Evolutionary conservation across 2,329 filamentous ascomycete species (phyloP).

Genomic region (Colletotrichum chrysophilum): DNA sequence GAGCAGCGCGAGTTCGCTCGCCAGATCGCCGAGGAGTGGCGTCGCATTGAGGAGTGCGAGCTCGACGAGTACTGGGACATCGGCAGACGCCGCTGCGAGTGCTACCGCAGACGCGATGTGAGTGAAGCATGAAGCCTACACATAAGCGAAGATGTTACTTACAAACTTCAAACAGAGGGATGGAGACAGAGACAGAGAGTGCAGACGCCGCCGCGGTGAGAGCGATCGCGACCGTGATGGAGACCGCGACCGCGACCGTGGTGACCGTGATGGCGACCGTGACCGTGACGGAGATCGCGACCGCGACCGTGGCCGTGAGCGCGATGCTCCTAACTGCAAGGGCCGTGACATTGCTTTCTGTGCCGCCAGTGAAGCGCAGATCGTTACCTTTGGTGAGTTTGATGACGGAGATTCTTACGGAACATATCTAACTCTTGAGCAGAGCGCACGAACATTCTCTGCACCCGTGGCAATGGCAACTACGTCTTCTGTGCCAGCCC

Average conservation of each 20-base stretch:
- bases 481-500: conserved; percentile 14
- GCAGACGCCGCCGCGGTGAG: background rate
- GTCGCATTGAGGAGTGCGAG: background rate
- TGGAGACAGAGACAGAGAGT: background rate
- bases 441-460: conserved; percentile 3
- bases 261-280: background rate
- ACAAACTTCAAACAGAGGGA: background rate
- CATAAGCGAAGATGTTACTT: background rate
- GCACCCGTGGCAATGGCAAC: background rate
- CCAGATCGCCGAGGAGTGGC: conserved; percentile 2
- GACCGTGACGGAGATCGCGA: background rate
- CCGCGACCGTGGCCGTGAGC: background rate
- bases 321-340: conserved; percentile 9
- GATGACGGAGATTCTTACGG: background rate
- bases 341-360: conserved; percentile 9
- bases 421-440: background rate
- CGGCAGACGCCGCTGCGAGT: conserved; percentile 1
- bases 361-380: background rate
- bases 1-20: conserved; percentile 4
- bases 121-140: background rate
- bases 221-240: background rate
- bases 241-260: background rate
- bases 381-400: conserved; percentile 12
- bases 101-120: conserved; percentile 9
- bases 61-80: conserved; percentile 7